These are phyloP conservation scores for Raffaelea albimanens DNA, from an alignment of 2,329 filamentous ascomycete species.

Conservation along the genomic window DNA sequence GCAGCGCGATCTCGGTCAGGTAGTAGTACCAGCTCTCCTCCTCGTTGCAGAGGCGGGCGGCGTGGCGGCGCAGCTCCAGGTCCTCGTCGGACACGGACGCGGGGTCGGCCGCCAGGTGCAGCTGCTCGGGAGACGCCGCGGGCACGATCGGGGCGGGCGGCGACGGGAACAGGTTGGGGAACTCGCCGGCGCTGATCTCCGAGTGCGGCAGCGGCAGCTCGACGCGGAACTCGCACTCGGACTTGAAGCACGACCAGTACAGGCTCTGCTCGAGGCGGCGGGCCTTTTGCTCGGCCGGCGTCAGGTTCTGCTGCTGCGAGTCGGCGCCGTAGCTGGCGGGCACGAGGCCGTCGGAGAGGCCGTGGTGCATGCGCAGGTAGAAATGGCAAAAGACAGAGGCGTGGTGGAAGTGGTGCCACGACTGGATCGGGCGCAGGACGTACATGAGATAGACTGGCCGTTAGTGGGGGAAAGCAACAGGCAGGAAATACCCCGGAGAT, in stretches of 20 bases:
- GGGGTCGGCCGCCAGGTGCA: not conserved
- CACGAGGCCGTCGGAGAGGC: not conserved
- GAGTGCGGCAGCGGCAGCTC: constrained; percentile 2
- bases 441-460: constrained; percentile 2
- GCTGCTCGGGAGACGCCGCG: too few species aligned
- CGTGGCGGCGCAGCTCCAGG: not conserved
- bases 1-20: constrained; percentile 4
- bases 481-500: not conserved
- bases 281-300: not conserved
- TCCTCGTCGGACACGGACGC: too few species aligned
- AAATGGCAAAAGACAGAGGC: constrained; percentile 1
- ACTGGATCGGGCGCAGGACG: not conserved
- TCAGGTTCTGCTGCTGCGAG: not conserved
- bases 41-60: not conserved
- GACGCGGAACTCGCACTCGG: constrained; percentile 3
- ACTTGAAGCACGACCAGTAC: constrained; percentile 7
- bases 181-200: not conserved
- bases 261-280: constrained; percentile 5
- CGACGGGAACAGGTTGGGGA: constrained; percentile 2
- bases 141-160: not conserved
- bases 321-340: not conserved
- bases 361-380: not conserved
- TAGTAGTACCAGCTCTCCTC: constrained; percentile 7
- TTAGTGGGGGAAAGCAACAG: not conserved
- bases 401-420: not conserved